phyloP scores from a whole-genome alignment of 2,329 filamentous ascomycete genomes.

The Trichophyton schoenleinii region DNA sequence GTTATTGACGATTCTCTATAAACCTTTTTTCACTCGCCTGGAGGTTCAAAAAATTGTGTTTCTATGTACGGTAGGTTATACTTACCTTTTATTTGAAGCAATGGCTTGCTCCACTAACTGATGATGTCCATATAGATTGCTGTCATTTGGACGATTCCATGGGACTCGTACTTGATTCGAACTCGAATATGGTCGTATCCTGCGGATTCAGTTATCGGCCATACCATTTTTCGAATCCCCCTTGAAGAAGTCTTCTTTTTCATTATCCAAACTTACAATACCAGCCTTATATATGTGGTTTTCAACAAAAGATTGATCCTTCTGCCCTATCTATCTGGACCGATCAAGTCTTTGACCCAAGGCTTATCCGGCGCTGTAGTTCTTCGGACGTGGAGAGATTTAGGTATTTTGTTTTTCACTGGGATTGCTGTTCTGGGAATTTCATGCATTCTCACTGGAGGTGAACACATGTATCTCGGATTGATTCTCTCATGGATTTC shows the following conservation, averaged over 20 bases:
- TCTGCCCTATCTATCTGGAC: neutral
- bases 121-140: neutral
- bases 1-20: neutral
- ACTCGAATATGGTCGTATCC: neutral
- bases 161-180: neutral
- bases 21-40: neutral
- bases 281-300: neutral
- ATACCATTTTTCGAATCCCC: neutral
- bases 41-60: neutral
- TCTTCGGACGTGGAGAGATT: neutral
- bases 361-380: neutral
- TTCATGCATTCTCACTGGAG: neutral
- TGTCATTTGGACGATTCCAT: neutral
- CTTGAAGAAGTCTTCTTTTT: neutral
- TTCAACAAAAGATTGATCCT: neutral
- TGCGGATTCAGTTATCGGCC: neutral
- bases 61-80: neutral
- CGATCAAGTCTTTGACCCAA: neutral
- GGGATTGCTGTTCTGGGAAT: neutral
- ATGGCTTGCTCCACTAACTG: neutral
- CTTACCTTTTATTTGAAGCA: neutral
- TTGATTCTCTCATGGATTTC: neutral
- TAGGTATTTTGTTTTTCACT: neutral
- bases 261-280: neutral
- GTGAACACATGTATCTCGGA: neutral